Conservation (phyloP, 2,329 filamentous ascomycete genomes). For the Botryosphaeria dothidea region DNA sequence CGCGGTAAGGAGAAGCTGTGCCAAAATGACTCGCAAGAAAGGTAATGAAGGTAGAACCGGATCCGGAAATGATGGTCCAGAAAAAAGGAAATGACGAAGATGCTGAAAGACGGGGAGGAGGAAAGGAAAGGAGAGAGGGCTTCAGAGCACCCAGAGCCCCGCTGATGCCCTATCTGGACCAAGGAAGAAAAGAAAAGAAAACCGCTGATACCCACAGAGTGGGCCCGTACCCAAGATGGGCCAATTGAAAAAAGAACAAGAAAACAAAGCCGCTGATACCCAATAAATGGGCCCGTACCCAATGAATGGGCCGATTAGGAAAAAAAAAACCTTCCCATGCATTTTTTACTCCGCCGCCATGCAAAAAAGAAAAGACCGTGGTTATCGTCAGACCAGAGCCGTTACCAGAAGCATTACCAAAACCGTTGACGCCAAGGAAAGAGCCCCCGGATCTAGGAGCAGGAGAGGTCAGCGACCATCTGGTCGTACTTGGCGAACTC, state of each 20-base stretch:
- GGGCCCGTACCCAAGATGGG: neutral
- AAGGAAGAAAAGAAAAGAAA: neutral
- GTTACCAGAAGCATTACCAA: no score
- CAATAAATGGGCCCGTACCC: no score
- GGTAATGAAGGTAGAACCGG: neutral
- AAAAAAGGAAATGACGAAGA: neutral
- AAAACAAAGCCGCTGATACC: no score
- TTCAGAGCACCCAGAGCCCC: neutral
- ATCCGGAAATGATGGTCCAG: neutral
- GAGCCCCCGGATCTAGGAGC: neutral
- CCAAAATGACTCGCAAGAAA: neutral
- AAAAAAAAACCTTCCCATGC: no score
- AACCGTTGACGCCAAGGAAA: neutral
- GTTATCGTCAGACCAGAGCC: neutral
- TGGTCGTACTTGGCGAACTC: neutral
- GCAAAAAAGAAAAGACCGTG: neutral
- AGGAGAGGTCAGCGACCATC: neutral
- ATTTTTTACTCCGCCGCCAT: neutral
- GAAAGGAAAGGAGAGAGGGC: neutral
- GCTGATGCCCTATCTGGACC: neutral
- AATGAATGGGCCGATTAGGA: no score
- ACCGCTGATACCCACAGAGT: neutral
- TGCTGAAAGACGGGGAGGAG: neutral
- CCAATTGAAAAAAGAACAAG: neutral
- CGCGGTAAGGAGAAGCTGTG: neutral